Conservation (phyloP, 768 basidiomycete species). For the Suillus subalutaceus region DNA sequence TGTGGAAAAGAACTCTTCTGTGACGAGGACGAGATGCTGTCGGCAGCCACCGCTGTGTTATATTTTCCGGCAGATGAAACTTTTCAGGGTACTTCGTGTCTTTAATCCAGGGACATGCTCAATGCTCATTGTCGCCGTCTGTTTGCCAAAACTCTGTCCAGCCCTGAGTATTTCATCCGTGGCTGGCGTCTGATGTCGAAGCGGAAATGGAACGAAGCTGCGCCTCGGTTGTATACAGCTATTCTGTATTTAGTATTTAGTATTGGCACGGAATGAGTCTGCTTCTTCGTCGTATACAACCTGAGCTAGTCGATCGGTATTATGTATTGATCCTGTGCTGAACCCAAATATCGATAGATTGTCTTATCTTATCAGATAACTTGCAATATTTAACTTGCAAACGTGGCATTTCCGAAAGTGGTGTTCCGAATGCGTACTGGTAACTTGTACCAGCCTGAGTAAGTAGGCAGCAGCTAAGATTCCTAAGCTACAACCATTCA, state of each 20-base stretch:
- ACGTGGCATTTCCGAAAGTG: conserved; percentile 4
- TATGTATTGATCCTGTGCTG: not conserved
- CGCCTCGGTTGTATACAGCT: not conserved
- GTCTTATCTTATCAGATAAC: not conserved
- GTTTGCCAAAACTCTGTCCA: not conserved
- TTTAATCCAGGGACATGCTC: not conserved
- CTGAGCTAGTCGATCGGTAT: not conserved
- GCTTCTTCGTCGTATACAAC: not conserved
- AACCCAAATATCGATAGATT: not conserved
- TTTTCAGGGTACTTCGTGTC: not conserved
- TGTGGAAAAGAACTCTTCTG: not conserved
- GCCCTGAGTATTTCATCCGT: not conserved
- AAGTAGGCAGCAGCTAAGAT: not conserved
- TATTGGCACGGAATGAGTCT: not conserved
- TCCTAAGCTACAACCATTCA: not conserved
- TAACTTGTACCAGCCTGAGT: not conserved
- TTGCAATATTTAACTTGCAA: not conserved
- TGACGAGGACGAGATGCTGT: not conserved
- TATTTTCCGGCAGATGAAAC: not conserved
- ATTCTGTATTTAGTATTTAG: not conserved
- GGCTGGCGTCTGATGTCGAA: not conserved
- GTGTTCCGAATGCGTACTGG: not conserved
- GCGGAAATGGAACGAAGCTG: not conserved
- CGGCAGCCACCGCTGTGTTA: not conserved
- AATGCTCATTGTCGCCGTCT: not conserved